Evolutionary conservation across 345 rosid genomes (phyloP), one percentile per base, ranked within the genome.

Genomic region (Carallia pectinifolia): DNA sequence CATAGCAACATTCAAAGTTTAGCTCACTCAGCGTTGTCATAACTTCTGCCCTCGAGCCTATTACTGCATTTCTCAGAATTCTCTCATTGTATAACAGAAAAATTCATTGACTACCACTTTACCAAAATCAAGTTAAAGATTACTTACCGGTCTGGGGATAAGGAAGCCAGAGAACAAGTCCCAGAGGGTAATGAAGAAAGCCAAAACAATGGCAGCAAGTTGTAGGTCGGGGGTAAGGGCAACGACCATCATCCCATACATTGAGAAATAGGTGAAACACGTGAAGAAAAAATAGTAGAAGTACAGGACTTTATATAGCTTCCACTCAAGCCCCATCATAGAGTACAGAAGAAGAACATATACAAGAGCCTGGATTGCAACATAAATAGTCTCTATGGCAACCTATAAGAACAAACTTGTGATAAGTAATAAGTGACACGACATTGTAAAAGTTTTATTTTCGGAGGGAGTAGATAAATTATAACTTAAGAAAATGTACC

Each of bases 181-280:
- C 83, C 83, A 76, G 60, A 80, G 65, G 31, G 53, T 69, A 8
- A 76, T 50, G 64, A 80, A 76, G 67, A 73, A 76, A 34, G 80
- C 69, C 80, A 76, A 68, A 29, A n/a, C 7, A 27, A 80, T 76
- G 48, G 75, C 74, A 38, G 75, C 78, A 19, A 76, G 69, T 62
- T 73, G 83, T 2, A 69, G 83, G 64, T 77, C 75, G 0, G 81
- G 83, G 36, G 80, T 80, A 23, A 76, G 60, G 16, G 78, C 78
- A 3, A 76, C 61, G 36, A 70, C 69, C 83, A 80, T 73, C 83
- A 80, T 80, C 15, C 83, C 80, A 19, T 76, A 80, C 69, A 80
- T 47, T 6, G 83, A 34, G 80, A 72, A 76, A 70, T 80, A 80
- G 55, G 69, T 69, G 53, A 65, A 80, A 61, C 75, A 68, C 77